phyloP scores from a whole-genome alignment of 805 yeast genomes.

The Wickerhamiella galacta region DNA sequence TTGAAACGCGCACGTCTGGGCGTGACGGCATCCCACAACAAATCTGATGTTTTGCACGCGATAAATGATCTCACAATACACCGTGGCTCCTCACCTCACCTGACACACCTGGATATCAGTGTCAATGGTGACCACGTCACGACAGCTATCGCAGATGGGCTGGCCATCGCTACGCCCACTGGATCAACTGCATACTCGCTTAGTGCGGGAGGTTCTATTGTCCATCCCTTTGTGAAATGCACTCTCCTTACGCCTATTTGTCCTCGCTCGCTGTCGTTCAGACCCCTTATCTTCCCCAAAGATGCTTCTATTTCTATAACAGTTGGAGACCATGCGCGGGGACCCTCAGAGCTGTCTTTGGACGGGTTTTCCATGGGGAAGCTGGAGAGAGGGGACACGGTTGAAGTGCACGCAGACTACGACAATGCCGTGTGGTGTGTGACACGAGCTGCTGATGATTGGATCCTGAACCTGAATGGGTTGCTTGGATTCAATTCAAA shows the following conservation, averaged over 20 bases:
- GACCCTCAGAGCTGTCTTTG: slow-evolving; percentile 41
- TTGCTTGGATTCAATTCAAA: slow-evolving; percentile 76
- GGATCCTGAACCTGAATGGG: slow-evolving; percentile 84
- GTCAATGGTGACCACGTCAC: slow-evolving; percentile 76
- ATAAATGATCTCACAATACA: slow-evolving; percentile 87
- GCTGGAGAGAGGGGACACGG: slow-evolving; percentile 47
- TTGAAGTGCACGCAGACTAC: slow-evolving; percentile 16
- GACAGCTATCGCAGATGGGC: slow-evolving; percentile 84
- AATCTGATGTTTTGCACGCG: slow-evolving; percentile 40
- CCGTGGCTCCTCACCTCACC: slow-evolving; percentile 74
- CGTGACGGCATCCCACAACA: slow-evolving; percentile 2
- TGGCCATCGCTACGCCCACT: slow-evolving; percentile 74
- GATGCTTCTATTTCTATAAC: slow-evolving; percentile 42
- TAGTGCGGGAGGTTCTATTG: slow-evolving; percentile 83
- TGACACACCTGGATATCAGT: slow-evolving; percentile 67
- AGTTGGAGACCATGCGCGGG: slow-evolving; percentile 21
- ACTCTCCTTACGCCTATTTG: slow-evolving; percentile 78
- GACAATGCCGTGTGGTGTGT: slow-evolving; percentile 69
- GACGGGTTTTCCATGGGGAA: slow-evolving; percentile 71
- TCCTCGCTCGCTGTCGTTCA: slow-evolving; percentile 76
- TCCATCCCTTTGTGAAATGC: slow-evolving; percentile 75
- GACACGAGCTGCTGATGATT: slow-evolving; percentile 66
- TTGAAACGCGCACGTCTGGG: slow-evolving; percentile 54
- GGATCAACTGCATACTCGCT: slow-evolving; percentile 90
- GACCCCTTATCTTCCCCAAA: slow-evolving; percentile 73